A percentile compares a stretch with the other conserved stretches of the same genome.
These are phyloP conservation scores for Aspergillus sclerotialis DNA, from an alignment of 2,329 filamentous ascomycete species.

Conservation along the genomic window DNA sequence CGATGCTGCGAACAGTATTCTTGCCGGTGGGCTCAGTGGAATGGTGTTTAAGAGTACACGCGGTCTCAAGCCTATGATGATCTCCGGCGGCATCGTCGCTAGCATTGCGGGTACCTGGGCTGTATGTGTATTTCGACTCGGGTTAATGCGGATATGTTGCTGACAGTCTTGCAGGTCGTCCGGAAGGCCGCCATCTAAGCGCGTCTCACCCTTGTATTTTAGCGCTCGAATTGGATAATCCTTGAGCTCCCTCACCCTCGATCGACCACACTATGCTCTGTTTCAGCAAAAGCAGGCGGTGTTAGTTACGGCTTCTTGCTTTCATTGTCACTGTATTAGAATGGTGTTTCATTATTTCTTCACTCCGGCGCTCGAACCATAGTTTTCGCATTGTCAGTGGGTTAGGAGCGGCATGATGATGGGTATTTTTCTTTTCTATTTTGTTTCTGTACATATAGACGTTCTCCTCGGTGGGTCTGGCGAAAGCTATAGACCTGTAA, in stretches of 20 bases:
- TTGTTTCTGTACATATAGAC: constrained; percentile 38
- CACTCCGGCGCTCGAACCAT: constrained; percentile 39
- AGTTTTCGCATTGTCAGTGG: constrained; percentile 34
- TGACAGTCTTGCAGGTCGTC: constrained; percentile 35
- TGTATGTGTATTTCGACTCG: constrained; percentile 52
- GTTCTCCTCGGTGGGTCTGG: constrained; percentile 26
- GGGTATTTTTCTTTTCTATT: constrained; percentile 30
- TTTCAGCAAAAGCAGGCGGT: constrained; percentile 21
- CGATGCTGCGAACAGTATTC: constrained; percentile 81
- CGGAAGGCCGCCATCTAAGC: constrained; percentile 46
- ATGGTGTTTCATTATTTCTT: constrained; percentile 31
- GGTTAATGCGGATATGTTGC: constrained; percentile 3
- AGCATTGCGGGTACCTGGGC: constrained; percentile 82
- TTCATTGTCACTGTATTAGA: constrained; percentile 32
- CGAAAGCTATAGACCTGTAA: constrained; percentile 26
- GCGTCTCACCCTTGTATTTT: constrained; percentile 10
- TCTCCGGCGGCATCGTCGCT: constrained; percentile 85
- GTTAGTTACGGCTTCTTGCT: constrained; percentile 18
- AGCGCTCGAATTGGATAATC: constrained; percentile 10
- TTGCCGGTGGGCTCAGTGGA: constrained; percentile 78
- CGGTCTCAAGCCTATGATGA: constrained; percentile 84
- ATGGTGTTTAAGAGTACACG: constrained; percentile 96
- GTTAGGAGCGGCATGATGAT: constrained; percentile 35
- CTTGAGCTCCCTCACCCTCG: constrained; percentile 14
- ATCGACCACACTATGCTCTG: constrained; percentile 19